These are phyloP conservation scores for Myxozyma mucilagina DNA, from an alignment of 805 yeast species.

Conservation along the genomic window DNA sequence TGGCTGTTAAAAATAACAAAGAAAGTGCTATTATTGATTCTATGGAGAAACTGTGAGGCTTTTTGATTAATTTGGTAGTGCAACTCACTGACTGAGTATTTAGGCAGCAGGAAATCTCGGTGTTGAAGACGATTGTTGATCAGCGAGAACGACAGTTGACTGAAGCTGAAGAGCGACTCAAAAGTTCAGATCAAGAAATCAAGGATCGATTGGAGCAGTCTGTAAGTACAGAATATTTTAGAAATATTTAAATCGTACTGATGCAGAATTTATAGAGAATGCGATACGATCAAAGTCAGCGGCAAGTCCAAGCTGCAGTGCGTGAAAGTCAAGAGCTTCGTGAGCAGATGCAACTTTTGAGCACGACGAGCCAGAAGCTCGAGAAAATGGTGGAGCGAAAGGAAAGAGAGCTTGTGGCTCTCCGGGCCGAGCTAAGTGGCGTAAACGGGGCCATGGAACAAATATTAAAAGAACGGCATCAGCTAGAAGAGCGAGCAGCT, in stretches of 20 bases:
- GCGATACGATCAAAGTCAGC: constrained; percentile 23
- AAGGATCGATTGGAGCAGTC: constrained; percentile 23
- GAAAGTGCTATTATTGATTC: constrained; percentile 23
- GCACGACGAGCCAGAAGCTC: constrained; percentile 43
- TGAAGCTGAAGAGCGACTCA: constrained; percentile 38
- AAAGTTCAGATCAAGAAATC: constrained; percentile 30
- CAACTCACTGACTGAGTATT: neutral
- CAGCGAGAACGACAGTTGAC: constrained; percentile 38
- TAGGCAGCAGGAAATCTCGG: constrained; percentile 29
- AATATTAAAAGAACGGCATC: constrained; percentile 31
- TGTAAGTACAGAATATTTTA: constrained; percentile 5
- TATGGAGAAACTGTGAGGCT: constrained; percentile 12
- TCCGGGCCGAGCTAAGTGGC: constrained; percentile 9
- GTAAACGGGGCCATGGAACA: constrained; percentile 37
- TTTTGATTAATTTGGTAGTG: neutral
- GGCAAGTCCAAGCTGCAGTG: constrained; percentile 31
- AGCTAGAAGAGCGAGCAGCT: constrained; percentile 8
- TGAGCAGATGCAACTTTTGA: constrained; percentile 44
- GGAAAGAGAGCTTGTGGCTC: constrained; percentile 29
- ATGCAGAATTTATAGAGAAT: constrained; percentile 30
- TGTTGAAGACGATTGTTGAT: constrained; percentile 33
- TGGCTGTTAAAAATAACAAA: constrained; percentile 35
- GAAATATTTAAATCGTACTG: neutral
- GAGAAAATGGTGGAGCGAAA: constrained; percentile 41
- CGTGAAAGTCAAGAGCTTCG: constrained; percentile 50